Evolutionary conservation across 1,284 basidiomycete genomes (phyloP).

Genomic region (Pyrrhoderma lamaoense): DNA sequence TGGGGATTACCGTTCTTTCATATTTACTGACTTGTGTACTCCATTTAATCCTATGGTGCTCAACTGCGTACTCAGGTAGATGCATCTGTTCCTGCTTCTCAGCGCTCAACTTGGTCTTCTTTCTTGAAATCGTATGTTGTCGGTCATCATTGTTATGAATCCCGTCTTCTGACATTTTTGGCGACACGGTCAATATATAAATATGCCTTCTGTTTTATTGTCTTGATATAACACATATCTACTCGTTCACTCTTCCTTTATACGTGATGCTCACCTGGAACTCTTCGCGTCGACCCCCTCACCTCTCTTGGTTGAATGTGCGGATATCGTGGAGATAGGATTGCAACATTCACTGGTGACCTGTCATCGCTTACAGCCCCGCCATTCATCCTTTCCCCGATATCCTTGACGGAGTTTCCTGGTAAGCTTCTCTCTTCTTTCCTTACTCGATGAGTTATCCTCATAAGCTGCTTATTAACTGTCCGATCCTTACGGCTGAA

Average conservation of each 20-base stretch:
- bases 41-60: background rate
- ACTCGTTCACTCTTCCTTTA: background rate
- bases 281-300: background rate
- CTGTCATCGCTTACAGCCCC: slow-evolving; percentile 92
- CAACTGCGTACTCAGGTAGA: background rate
- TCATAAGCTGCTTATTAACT: too few relatives aligned
- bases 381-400: slow-evolving; percentile 86
- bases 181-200: too few relatives aligned
- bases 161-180: too few relatives aligned
- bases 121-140: slow-evolving; percentile 73
- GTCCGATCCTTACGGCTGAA: background rate
- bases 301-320: background rate
- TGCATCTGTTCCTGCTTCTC: slow-evolving; percentile 30
- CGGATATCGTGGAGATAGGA: slow-evolving; percentile 32
- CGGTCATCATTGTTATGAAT: too few relatives aligned
- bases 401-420: slow-evolving; percentile 82
- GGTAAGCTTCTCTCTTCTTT: slow-evolving; percentile 37
- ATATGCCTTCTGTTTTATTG: slow-evolving; percentile 3
- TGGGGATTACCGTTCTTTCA: too few relatives aligned
- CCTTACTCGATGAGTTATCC: too few relatives aligned
- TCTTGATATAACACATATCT: background rate
- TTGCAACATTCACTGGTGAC: slow-evolving; percentile 85
- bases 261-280: background rate
- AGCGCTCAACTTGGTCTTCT: slow-evolving; percentile 69
- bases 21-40: too few relatives aligned